Evolutionary conservation across 2,329 filamentous ascomycete species (phyloP).

Genomic region (Talaromyces sp.): DNA sequence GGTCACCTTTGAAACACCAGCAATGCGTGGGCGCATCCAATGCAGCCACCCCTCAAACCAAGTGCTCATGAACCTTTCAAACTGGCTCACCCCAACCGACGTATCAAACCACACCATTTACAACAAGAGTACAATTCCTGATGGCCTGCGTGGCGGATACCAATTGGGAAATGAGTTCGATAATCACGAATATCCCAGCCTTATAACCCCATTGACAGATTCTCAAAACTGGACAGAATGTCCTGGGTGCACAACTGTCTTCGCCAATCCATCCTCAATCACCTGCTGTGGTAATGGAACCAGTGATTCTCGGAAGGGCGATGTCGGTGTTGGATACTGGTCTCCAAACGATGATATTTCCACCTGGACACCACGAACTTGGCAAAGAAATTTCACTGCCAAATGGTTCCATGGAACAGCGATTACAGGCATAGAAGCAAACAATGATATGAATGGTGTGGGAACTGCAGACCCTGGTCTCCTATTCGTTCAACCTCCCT

Average conservation of each 20-base stretch:
- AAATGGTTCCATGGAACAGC: constrained; percentile 20
- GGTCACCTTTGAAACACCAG: constrained; percentile 15
- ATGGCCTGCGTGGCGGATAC: constrained; percentile 8
- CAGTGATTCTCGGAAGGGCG: background rate
- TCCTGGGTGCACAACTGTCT: constrained; percentile 11
- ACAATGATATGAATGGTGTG: background rate
- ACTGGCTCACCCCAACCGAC: constrained; percentile 8
- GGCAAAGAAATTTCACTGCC: constrained; percentile 16
- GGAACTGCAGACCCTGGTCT: background rate
- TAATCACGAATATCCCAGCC: background rate
- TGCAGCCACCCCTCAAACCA: constrained; percentile 1
- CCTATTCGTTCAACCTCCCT: constrained; percentile 9
- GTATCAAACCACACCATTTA: constrained; percentile 7
- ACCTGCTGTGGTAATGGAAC: constrained; percentile 16
- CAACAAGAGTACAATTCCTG: constrained; percentile 15
- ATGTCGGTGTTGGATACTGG: constrained; percentile 18
- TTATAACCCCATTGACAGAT: background rate
- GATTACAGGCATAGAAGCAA: constrained; percentile 6
- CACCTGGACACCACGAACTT: background rate
- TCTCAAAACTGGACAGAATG: constrained; percentile 8
- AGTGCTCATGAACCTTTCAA: constrained; percentile 6
- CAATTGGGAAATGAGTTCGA: constrained; percentile 5
- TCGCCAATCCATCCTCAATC: constrained; percentile 11
- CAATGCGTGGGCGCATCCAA: constrained; percentile 17
- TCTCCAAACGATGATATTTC: constrained; percentile 10